A percentile compares a stretch with the other conserved stretches of the same genome.
Conservation (phyloP, 116 monocot genomes). For the Zostera marina region DNA sequence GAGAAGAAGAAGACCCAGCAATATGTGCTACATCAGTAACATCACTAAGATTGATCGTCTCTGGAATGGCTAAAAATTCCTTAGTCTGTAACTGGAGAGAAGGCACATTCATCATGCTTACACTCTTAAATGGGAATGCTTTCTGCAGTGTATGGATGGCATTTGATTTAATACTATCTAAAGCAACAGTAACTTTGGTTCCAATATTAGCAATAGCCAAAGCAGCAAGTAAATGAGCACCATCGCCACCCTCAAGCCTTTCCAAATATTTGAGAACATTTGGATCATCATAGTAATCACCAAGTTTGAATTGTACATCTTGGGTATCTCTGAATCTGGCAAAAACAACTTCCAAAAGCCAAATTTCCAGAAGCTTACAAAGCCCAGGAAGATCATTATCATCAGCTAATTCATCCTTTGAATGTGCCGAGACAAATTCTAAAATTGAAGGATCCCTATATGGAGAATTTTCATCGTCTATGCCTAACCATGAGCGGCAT, state of each 20-base stretch:
- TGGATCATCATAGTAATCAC: slow-evolving; percentile 84
- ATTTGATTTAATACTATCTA: slow-evolving; percentile 57
- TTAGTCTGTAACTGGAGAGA: slow-evolving; percentile 16
- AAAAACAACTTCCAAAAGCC: slow-evolving; percentile 67
- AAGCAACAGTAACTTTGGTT: slow-evolving; percentile 59
- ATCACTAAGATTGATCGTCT: slow-evolving; percentile 9
- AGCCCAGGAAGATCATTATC: slow-evolving; percentile 70
- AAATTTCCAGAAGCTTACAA: slow-evolving; percentile 81
- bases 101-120: slow-evolving; percentile 8
- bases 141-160: slow-evolving; percentile 56
- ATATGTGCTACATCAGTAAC: slow-evolving; percentile 10
- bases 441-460: slow-evolving; percentile 47
- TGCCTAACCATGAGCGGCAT: slow-evolving; percentile 65
- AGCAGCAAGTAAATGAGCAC: slow-evolving; percentile 71
- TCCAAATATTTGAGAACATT: slow-evolving; percentile 70
- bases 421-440: slow-evolving; percentile 58
- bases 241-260: slow-evolving; percentile 46
- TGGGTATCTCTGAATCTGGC: slow-evolving; percentile 79
- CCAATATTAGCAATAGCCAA: slow-evolving; percentile 81
- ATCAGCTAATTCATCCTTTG: slow-evolving; percentile 24
- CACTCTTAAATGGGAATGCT: slow-evolving; percentile 41
- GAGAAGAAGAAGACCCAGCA: slow-evolving; percentile 11
- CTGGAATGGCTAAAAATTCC: slow-evolving; percentile 3
- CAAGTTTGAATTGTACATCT: slow-evolving; percentile 42
- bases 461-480: slow-evolving; percentile 51